Conservation (phyloP, 805 yeast genomes). For the Brettanomyces bruxellensis region DNA sequence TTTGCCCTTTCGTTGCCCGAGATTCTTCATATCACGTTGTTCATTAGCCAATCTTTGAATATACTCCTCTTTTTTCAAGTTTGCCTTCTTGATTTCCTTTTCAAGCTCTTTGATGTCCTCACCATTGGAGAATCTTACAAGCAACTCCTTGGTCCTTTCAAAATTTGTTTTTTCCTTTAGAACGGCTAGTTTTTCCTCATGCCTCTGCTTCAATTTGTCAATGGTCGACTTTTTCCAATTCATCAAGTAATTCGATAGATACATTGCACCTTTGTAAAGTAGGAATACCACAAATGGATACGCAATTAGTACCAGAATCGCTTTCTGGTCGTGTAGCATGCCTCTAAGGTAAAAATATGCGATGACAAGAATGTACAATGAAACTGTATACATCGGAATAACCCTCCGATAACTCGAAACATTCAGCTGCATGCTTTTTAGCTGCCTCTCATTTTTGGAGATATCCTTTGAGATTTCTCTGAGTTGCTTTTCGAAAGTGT, state of each 20-base stretch:
- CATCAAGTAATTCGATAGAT: slow-evolving; percentile 14
- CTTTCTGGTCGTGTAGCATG: not conserved
- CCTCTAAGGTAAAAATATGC: slow-evolving; percentile 11
- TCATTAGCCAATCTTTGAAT: slow-evolving; percentile 26
- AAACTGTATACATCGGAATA: slow-evolving; percentile 12
- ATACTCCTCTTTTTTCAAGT: slow-evolving; percentile 29
- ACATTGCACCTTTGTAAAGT: slow-evolving; percentile 8
- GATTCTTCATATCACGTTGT: slow-evolving; percentile 7
- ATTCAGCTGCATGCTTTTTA: slow-evolving; percentile 10
- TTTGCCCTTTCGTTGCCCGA: slow-evolving; percentile 8
- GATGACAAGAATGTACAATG: slow-evolving; percentile 16
- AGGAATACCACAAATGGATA: slow-evolving; percentile 11
- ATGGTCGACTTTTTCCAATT: slow-evolving; percentile 13
- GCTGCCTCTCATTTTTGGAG: slow-evolving; percentile 15
- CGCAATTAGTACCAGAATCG: slow-evolving; percentile 1
- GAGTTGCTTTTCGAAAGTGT: slow-evolving; percentile 34
- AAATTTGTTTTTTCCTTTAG: slow-evolving; percentile 53
- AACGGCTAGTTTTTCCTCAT: slow-evolving; percentile 27
- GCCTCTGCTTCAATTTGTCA: slow-evolving; percentile 23
- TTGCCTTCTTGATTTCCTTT: slow-evolving; percentile 34
- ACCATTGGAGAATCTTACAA: slow-evolving; percentile 53
- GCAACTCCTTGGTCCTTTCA: slow-evolving; percentile 63
- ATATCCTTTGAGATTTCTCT: slow-evolving; percentile 29
- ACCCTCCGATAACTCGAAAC: slow-evolving; percentile 10
- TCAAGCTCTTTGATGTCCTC: slow-evolving; percentile 33